These are phyloP conservation scores for Knoxia roxburghii DNA, from an alignment of 257 asterid genomes.

Conservation along the genomic window DNA sequence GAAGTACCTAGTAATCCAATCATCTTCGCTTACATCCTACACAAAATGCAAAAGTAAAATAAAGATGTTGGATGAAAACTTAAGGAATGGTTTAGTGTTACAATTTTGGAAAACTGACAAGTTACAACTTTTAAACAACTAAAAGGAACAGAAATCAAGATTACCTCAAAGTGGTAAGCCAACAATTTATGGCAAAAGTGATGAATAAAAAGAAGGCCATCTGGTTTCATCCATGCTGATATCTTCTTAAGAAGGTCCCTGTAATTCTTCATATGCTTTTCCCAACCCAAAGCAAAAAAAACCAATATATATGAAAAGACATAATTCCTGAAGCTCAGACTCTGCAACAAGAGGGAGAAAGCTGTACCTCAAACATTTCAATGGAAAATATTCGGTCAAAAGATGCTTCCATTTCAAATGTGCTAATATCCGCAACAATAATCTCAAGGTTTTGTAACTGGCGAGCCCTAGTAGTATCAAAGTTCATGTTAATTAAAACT, in stretches of 20 bases:
- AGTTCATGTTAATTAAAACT: neutral
- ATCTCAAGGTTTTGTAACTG: slow-evolving; percentile 67
- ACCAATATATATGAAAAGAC: slow-evolving; percentile 2
- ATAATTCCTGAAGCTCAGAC: neutral
- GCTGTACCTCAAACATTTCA: slow-evolving; percentile 82
- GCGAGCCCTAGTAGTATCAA: slow-evolving; percentile 38
- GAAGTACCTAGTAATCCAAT: slow-evolving; percentile 94
- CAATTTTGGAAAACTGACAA: too few relatives aligned
- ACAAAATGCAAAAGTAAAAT: neutral
- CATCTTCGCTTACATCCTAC: slow-evolving; percentile 80
- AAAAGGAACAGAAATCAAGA: neutral
- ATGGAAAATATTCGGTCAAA: slow-evolving; percentile 86
- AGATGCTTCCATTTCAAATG: slow-evolving; percentile 74
- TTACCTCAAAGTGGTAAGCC: slow-evolving; percentile 93
- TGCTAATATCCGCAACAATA: slow-evolving; percentile 72
- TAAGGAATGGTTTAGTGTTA: neutral
- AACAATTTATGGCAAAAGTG: slow-evolving; percentile 86
- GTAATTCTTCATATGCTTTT: slow-evolving; percentile 92
- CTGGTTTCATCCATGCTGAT: slow-evolving; percentile 80
- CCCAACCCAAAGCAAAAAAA: slow-evolving; percentile 4
- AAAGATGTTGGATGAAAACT: neutral
- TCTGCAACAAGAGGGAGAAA: neutral
- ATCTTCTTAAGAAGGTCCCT: slow-evolving; percentile 74
- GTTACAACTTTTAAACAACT: neutral
- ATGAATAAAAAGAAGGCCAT: slow-evolving; percentile 68